These are phyloP conservation scores for Yamagishiella unicocca DNA, from an alignment of 139 green algal genomes.

Conservation along the genomic window DNA sequence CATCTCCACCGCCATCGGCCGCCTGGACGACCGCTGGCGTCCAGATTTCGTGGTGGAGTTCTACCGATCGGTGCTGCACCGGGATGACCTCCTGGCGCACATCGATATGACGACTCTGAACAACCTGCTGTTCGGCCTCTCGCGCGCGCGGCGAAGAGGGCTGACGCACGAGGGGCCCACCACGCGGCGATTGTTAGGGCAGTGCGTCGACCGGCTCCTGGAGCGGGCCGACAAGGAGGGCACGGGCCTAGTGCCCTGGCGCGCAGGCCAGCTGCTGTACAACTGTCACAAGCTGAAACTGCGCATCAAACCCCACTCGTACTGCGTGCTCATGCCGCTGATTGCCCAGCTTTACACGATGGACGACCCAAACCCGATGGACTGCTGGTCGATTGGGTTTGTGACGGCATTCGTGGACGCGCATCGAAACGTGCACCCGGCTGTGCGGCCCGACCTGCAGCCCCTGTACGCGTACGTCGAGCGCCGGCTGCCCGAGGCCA, in stretches of 20 bases:
- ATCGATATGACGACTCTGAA: conserved; percentile 9
- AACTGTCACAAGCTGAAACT: conserved; percentile 41
- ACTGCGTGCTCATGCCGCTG: conserved; percentile 7
- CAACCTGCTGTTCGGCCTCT: conserved; percentile 35
- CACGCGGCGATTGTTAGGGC: not conserved
- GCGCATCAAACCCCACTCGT: not conserved
- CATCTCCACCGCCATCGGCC: conserved; percentile 38
- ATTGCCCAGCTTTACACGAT: not conserved
- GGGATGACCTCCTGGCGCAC: not conserved
- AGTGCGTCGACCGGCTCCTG: conserved; percentile 20
- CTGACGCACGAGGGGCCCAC: not conserved
- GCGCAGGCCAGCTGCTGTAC: conserved; percentile 25
- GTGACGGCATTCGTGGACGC: not conserved
- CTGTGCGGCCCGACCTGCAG: not conserved
- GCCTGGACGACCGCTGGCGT: conserved; percentile 25
- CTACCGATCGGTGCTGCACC: conserved; percentile 26
- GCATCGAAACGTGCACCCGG: not conserved
- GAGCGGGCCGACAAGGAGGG: not conserved
- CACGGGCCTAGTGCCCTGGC: conserved; percentile 10
- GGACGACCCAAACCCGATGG: conserved; percentile 4
- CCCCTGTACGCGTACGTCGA: conserved; percentile 30
- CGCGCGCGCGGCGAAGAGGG: not conserved
- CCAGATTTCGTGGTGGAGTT: conserved; percentile 19
- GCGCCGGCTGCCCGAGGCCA: not conserved
- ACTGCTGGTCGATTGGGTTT: conserved; percentile 1